phyloP scores from a whole-genome alignment of 495 filamentous ascomycete species.

The Articulospora tetracladia region DNA sequence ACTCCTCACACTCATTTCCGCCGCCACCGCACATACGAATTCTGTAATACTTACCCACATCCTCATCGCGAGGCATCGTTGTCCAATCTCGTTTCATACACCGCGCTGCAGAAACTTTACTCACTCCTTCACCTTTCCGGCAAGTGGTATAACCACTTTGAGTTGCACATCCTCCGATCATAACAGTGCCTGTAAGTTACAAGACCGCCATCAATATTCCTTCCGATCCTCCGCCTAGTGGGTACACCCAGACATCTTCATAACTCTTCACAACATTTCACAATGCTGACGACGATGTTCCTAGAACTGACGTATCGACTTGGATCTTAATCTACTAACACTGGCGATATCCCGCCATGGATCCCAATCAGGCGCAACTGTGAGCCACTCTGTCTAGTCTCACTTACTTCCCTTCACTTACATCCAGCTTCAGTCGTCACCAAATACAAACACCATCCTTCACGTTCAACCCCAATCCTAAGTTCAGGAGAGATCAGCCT shows the following conservation, averaged over 20 bases:
- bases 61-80: constrained; percentile 26
- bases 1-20: constrained; percentile 29
- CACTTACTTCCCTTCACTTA: constrained; percentile 7
- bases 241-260: constrained; percentile 12
- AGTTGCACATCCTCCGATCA: constrained; percentile 24
- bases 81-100: constrained; percentile 25
- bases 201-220: constrained; percentile 5
- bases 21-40: constrained; percentile 12
- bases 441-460: constrained; percentile 28
- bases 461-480: constrained; percentile 26
- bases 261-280: constrained; percentile 19
- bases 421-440: constrained; percentile 18
- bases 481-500: constrained; percentile 28
- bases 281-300: constrained; percentile 23
- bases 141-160: constrained; percentile 21
- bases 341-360: constrained; percentile 24
- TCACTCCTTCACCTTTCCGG: constrained; percentile 20
- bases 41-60: constrained; percentile 24
- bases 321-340: constrained; percentile 18
- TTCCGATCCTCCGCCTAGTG: constrained; percentile 13
- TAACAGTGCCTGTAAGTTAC: constrained; percentile 22
- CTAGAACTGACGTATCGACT: constrained; percentile 10
- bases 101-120: constrained; percentile 21
- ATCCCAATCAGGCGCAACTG: constrained; percentile 27
- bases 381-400: constrained; percentile 11